Base-by-base conservation (phyloP, 305 asterid genomes). In the Fraxinus ornus region DNA sequence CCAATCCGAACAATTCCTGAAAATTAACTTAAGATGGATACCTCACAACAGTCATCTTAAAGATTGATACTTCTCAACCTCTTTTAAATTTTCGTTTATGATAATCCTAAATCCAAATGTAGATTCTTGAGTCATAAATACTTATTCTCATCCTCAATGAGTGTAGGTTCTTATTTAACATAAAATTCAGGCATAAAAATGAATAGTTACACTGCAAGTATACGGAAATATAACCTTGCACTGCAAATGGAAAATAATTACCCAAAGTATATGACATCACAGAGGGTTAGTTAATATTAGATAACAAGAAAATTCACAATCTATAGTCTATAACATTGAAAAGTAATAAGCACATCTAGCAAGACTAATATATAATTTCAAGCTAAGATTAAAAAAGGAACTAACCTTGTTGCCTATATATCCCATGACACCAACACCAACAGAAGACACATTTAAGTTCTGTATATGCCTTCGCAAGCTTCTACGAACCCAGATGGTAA, bases 351-450 rank as follows among this genome's bases (percentile, higher is more conserved):
- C 75, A 13, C 21, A 12, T 24, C 21, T 33, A 60, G 32, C 24
- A 22, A 21, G 12, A 10, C 37, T 13, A 28, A 10, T 28, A 68
- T 4, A 68, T 39, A 39, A 68, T 28, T 28, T 17, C 55, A 76
- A 80, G 83, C 79, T 75, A 73, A 80, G 55, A 64, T 73, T 72
- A 78, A 80, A 86, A 80, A 26, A 83, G 81, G 84, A 85, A 84
- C 90, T 37, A 81, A 96, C 99, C 99, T 97, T 97, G 94, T 97
- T 97, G 75, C 99, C 99, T n/a, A 97, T 91, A 87, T 88, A 97
- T 80, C 99, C 99, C 99, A 97, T 94, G 70, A 92, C 92, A 77
- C 99, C 99, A 39, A 97, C 99, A 70, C 99, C 99, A 82, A 97
- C 99, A 35, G 94, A 86, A 55, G 97, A 92, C 79, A 97, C 98